Evolutionary conservation across 2,329 filamentous ascomycete genomes (phyloP).

Genomic region (Xylariaceae sp.): DNA sequence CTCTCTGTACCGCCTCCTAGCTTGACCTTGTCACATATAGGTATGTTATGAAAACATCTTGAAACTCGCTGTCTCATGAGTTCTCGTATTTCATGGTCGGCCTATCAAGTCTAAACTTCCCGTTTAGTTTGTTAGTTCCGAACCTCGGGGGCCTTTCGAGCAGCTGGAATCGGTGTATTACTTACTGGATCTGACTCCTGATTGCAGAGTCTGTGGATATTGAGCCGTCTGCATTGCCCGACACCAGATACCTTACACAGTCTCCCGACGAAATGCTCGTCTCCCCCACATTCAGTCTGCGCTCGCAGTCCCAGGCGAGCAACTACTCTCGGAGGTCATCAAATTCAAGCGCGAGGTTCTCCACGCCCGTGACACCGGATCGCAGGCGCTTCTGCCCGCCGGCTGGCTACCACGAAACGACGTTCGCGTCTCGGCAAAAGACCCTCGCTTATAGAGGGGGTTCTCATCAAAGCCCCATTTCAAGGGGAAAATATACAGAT

Average conservation of each 20-base stretch:
- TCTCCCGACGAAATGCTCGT: constrained; percentile 16
- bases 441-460: constrained; percentile 14
- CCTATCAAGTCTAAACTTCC: background rate
- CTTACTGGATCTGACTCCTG: constrained; percentile 1
- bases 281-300: constrained; percentile 24
- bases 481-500: constrained; percentile 2
- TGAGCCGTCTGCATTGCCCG: constrained; percentile 23
- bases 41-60: constrained; percentile 6
- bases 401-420: constrained; percentile 23
- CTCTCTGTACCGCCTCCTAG: constrained; percentile 14
- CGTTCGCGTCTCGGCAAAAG: constrained; percentile 26
- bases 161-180: background rate
- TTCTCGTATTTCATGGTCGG: background rate
- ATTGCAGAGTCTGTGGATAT: constrained; percentile 22
- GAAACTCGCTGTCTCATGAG: background rate
- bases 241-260: constrained; percentile 13
- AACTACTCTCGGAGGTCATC: constrained; percentile 21
- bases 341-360: constrained; percentile 20
- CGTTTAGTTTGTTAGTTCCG: background rate
- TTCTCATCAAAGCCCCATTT: constrained; percentile 8
- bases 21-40: constrained; percentile 25
- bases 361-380: constrained; percentile 19
- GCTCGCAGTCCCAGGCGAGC: constrained; percentile 17
- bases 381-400: constrained; percentile 18
- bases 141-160: background rate